phyloP scores from a whole-genome alignment of 2,329 filamentous ascomycete species.

The Aspergillus japonicus region DNA sequence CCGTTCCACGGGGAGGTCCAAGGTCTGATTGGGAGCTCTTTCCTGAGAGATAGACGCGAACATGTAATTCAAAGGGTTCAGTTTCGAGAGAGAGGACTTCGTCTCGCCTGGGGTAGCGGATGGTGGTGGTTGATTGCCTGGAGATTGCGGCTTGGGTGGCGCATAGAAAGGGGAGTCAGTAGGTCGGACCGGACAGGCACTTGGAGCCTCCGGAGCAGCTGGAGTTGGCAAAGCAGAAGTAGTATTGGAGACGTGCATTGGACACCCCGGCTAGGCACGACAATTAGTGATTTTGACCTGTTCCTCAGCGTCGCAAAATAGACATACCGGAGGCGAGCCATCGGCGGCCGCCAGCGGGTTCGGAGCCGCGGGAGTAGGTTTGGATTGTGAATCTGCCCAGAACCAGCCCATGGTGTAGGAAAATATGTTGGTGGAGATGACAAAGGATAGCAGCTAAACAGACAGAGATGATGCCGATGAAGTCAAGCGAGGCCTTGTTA shows the following conservation, averaged over 20 bases:
- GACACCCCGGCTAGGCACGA: conserved; percentile 60
- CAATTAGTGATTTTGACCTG: conserved; percentile 17
- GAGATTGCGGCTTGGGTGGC: conserved; percentile 31
- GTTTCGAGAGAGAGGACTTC: conserved; percentile 59
- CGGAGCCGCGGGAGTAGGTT: conserved; percentile 43
- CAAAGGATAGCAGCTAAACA: conserved; percentile 16
- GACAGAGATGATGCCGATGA: neutral
- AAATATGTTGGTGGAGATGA: conserved; percentile 2
- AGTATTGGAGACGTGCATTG: conserved; percentile 60
- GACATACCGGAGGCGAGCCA: conserved; percentile 56
- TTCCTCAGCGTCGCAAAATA: neutral
- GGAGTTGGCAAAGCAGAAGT: conserved; percentile 28
- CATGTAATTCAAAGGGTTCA: conserved; percentile 93
- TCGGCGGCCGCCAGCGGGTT: conserved; percentile 49
- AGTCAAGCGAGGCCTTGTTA: neutral
- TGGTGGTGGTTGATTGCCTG: conserved; percentile 32
- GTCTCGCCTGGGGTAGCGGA: conserved; percentile 22
- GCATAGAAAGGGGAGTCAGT: conserved; percentile 50
- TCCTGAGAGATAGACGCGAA: conserved; percentile 80
- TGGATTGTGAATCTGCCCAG: conserved; percentile 59
- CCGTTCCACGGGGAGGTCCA: conserved; percentile 73
- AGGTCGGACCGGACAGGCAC: conserved; percentile 49
- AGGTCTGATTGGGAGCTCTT: conserved; percentile 68
- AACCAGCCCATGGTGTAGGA: conserved; percentile 64
- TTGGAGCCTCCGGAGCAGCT: conserved; percentile 29